Percentiles rank a stretch among this genome's conserved stretches.
Conservation (phyloP, 768 basidiomycete genomes). For the Gelatoporia subvermispora region DNA sequence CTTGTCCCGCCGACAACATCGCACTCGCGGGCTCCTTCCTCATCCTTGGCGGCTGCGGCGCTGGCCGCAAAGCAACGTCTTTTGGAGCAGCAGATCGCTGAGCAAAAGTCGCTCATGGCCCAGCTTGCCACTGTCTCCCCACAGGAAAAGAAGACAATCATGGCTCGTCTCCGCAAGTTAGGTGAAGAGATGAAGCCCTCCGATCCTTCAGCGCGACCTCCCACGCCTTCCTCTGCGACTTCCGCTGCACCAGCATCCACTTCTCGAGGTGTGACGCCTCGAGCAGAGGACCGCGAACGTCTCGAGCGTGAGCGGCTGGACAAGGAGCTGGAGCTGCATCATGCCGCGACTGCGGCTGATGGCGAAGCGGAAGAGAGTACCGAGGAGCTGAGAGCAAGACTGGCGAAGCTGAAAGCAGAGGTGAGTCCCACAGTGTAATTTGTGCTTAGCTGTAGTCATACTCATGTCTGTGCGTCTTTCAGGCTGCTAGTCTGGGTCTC, state of each 20-base stretch:
- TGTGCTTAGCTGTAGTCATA: not conserved
- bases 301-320: conserved; percentile 68
- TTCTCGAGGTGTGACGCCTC: conserved; percentile 16
- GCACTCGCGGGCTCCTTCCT: conserved; percentile 33
- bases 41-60: conserved; percentile 36
- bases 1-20: conserved; percentile 22
- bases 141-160: conserved; percentile 76
- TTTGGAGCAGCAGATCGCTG: conserved; percentile 76
- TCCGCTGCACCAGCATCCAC: conserved; percentile 23
- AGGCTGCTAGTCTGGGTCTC: conserved; percentile 77
- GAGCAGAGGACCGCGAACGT: conserved; percentile 41
- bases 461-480: not conserved
- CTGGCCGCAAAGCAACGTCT: conserved; percentile 73
- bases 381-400: conserved; percentile 67
- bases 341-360: conserved; percentile 31
- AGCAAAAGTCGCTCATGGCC: conserved; percentile 84
- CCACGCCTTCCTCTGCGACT: conserved; percentile 22
- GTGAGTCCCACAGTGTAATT: conserved; percentile 30
- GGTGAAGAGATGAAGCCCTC: conserved; percentile 70
- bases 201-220: conserved; percentile 19
- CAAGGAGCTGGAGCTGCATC: conserved; percentile 75
- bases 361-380: conserved; percentile 50
- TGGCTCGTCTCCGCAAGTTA: conserved; percentile 69
- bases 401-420: conserved; percentile 78
- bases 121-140: conserved; percentile 56